A percentile compares a stretch with the other conserved stretches of the same genome.
phyloP scores from a whole-genome alignment of 2,329 filamentous ascomycete genomes.

The Ceratocystis variospora region DNA sequence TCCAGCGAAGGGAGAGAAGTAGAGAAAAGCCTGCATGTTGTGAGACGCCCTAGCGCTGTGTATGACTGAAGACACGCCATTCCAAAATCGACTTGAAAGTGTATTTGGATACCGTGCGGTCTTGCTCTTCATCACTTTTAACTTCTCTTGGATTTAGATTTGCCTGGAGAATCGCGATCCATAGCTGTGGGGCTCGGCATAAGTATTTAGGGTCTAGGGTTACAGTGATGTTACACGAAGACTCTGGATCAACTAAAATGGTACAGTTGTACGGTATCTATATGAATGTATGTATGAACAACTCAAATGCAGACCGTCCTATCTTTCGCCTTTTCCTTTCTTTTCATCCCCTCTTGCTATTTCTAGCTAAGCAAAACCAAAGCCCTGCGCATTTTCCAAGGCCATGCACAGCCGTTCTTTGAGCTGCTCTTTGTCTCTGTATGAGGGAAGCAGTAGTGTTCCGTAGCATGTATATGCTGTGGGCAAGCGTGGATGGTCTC shows the following conservation, averaged over 20 bases:
- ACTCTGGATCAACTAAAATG: not conserved
- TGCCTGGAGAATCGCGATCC: not conserved
- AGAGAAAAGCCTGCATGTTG: not conserved
- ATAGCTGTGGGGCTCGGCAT: not conserved
- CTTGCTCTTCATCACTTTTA: not conserved
- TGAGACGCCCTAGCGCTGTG: not conserved
- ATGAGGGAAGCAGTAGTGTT: constrained; percentile 72
- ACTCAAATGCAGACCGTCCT: not conserved
- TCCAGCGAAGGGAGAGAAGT: not conserved
- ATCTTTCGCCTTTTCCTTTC: not conserved
- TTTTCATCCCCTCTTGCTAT: no score
- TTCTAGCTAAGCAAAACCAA: constrained; percentile 55
- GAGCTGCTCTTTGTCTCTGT: constrained; percentile 55
- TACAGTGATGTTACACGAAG: not conserved
- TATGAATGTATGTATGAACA: not conserved
- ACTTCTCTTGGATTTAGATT: not conserved
- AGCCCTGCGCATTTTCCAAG: constrained; percentile 75
- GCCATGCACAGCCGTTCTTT: constrained; percentile 68
- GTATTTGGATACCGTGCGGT: not conserved
- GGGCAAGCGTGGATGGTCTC: constrained; percentile 48
- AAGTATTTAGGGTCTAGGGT: not conserved
- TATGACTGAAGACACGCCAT: not conserved
- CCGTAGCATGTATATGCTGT: constrained; percentile 92
- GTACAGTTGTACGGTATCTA: not conserved
- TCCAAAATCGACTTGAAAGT: not conserved